phyloP scores from a whole-genome alignment of 75 land plant genomes.

The Larix kaempferi region DNA sequence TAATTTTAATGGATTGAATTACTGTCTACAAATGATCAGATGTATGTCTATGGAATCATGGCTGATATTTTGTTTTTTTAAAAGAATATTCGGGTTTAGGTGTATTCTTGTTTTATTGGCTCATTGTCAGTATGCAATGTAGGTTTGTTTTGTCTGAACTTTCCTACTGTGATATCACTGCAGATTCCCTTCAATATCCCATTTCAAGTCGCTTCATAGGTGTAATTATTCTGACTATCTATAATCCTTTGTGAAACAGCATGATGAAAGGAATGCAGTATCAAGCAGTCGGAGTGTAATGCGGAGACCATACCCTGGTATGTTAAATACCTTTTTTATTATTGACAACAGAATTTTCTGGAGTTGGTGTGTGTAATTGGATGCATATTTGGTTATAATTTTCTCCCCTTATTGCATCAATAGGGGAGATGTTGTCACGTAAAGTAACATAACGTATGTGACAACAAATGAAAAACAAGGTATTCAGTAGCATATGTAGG shows the following conservation, averaged over 20 bases:
- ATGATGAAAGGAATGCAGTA: not conserved
- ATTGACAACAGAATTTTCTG: not conserved
- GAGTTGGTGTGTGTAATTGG: not conserved
- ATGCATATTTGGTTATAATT: not conserved
- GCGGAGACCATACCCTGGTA: slow-evolving; percentile 4
- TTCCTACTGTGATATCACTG: not conserved
- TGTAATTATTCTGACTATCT: slow-evolving; percentile 1
- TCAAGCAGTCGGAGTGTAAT: not conserved
- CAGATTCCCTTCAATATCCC: not conserved
- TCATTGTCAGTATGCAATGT: not conserved
- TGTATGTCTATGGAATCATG: not conserved
- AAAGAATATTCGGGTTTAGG: not conserved
- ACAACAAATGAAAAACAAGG: too few species aligned
- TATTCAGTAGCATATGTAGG: too few species aligned
- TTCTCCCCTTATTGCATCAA: not conserved
- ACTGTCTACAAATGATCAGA: not conserved
- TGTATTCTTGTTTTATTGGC: not conserved
- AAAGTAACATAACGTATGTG: too few species aligned
- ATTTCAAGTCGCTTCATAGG: not conserved
- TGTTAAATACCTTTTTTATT: not conserved
- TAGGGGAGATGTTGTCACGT: too few species aligned
- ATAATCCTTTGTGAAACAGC: slow-evolving; percentile 8
- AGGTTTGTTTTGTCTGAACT: not conserved
- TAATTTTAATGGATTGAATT: too few species aligned
- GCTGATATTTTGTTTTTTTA: not conserved